These are phyloP conservation scores for Claviceps sp. DNA, from an alignment of 2,329 filamentous ascomycete species.

Conservation along the genomic window DNA sequence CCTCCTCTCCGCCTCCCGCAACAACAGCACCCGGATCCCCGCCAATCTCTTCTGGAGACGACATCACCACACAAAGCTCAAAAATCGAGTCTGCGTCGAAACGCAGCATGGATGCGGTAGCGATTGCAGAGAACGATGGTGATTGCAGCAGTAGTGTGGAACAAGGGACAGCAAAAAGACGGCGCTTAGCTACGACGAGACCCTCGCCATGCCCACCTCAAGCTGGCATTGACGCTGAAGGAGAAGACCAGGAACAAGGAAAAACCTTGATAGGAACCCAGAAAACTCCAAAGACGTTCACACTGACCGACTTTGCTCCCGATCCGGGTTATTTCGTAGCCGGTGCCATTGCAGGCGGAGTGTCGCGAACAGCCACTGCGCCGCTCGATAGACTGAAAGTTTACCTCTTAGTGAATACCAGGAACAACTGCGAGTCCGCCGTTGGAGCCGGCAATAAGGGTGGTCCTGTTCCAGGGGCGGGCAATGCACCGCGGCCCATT, in stretches of 20 bases:
- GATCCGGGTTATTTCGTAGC: conserved; percentile 96
- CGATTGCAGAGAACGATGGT: conserved; percentile 4
- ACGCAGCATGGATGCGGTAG: conserved; percentile 7
- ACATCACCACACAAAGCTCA: background rate
- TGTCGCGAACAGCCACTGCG: conserved; percentile 89
- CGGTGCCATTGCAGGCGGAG: conserved; percentile 84
- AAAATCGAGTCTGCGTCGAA: conserved; percentile 2
- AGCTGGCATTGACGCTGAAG: conserved; percentile 23
- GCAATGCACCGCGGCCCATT: conserved; percentile 56
- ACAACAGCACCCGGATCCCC: conserved; percentile 9
- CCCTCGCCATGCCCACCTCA: conserved; percentile 11
- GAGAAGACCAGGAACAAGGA: conserved; percentile 14
- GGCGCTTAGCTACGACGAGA: conserved; percentile 12
- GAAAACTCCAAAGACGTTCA: conserved; percentile 28
- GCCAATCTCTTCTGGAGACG: background rate
- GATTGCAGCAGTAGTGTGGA: conserved; percentile 12
- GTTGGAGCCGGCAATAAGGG: conserved; percentile 58
- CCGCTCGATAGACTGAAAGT: conserved; percentile 95
- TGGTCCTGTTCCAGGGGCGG: conserved; percentile 48
- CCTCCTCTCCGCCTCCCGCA: conserved; percentile 26
- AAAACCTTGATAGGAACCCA: conserved; percentile 21
- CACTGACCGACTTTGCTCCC: conserved; percentile 58
- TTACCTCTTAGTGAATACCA: conserved; percentile 87
- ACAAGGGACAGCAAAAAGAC: conserved; percentile 13
- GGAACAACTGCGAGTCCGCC: conserved; percentile 33